Conservation (phyloP, 2,329 filamentous ascomycete species). For the Fusarium annulatum region DNA sequence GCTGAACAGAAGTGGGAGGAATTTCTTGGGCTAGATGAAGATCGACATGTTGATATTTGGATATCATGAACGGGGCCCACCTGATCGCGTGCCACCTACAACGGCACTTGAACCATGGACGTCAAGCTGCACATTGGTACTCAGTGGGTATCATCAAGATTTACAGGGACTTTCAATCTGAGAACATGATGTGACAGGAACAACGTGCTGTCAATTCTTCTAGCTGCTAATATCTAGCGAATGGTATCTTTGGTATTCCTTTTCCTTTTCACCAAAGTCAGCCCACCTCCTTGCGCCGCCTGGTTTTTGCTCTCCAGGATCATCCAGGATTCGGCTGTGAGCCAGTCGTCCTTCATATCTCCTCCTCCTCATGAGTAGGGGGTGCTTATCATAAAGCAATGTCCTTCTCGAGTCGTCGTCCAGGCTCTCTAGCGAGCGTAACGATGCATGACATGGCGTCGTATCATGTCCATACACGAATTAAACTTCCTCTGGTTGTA, state of each 20-base stretch:
- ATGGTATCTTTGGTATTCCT: conserved; percentile 53
- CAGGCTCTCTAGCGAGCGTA: conserved; percentile 50
- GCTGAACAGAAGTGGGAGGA: background rate
- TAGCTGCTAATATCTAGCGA: conserved; percentile 53
- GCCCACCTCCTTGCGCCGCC: conserved; percentile 37
- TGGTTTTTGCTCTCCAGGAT: conserved; percentile 37
- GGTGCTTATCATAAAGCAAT: conserved; percentile 21
- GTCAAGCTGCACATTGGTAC: background rate
- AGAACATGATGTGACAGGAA: conserved; percentile 20
- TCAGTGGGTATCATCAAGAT: background rate
- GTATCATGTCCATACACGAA: conserved; percentile 48
- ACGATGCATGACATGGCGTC: conserved; percentile 46
- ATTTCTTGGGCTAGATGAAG: conserved; percentile 7
- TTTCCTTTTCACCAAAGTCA: conserved; percentile 34
- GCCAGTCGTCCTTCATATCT: conserved; percentile 22
- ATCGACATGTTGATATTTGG: conserved; percentile 11
- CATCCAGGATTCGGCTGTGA: conserved; percentile 26
- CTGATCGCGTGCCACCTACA: background rate
- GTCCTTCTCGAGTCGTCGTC: conserved; percentile 26
- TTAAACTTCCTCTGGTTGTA: conserved; percentile 52
- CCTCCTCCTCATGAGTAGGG: conserved; percentile 38
- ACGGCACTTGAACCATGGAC: background rate
- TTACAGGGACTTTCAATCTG: background rate
- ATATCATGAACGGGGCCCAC: background rate
- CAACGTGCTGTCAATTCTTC: conserved; percentile 40